Evolutionary conservation across 108 stramenopile species (phyloP).

Genomic region (Nitzschia sp.): DNA sequence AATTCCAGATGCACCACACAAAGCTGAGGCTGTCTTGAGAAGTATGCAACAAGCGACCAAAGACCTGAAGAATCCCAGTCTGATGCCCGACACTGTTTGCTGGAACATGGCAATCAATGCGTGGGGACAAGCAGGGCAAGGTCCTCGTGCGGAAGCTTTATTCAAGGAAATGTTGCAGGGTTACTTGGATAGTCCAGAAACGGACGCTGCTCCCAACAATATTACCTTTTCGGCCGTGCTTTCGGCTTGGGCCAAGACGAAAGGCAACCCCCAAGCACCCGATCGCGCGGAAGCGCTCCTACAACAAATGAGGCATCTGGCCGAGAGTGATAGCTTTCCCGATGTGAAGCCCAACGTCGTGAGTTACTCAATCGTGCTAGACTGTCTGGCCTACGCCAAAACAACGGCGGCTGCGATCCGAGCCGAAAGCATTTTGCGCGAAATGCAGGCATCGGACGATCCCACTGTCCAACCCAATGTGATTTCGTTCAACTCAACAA

Average conservation of each 20-base stretch:
- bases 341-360: slow-evolving; percentile 42
- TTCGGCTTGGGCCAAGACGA: slow-evolving; percentile 50
- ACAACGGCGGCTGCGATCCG: slow-evolving; percentile 26
- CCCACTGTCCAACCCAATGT: slow-evolving; percentile 41
- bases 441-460: slow-evolving; percentile 59
- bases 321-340: slow-evolving; percentile 8
- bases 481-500: slow-evolving; percentile 40
- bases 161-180: slow-evolving; percentile 36
- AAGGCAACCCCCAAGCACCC: slow-evolving; percentile 31
- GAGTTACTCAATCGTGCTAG: slow-evolving; percentile 35
- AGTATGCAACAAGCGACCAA: slow-evolving; percentile 19
- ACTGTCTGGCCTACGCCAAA: slow-evolving; percentile 38
- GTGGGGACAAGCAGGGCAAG: slow-evolving; percentile 62
- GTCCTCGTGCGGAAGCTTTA: slow-evolving; percentile 47
- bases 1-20: slow-evolving; percentile 21
- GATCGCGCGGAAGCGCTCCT: slow-evolving; percentile 31
- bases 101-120: slow-evolving; percentile 59
- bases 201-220: slow-evolving; percentile 33
- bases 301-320: slow-evolving; percentile 26
- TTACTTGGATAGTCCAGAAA: neutral
- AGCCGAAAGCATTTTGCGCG: slow-evolving; percentile 58
- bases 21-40: slow-evolving; percentile 31
- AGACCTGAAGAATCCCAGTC: neutral
- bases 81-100: slow-evolving; percentile 27
- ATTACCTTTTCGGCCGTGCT: slow-evolving; percentile 63